Evolutionary conservation across 78 protist genomes (phyloP).

Genomic region (Dictyostelium purpureum): DNA sequence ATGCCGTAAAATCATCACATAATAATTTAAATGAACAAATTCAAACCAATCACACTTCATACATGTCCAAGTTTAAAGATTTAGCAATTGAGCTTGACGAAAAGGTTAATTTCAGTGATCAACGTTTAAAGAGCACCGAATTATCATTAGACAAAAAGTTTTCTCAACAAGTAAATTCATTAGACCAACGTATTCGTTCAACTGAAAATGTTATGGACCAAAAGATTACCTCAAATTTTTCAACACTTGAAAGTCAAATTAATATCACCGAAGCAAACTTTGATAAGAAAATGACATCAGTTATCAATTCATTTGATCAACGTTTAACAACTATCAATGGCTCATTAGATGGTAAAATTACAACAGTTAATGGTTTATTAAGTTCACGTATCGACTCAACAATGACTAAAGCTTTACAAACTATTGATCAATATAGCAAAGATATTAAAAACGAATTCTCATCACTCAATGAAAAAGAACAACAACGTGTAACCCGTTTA

Average conservation of each 20-base stretch:
- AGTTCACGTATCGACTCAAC: constrained; percentile 35
- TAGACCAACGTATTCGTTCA: constrained; percentile 10
- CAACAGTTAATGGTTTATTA: background rate
- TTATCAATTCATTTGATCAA: constrained; percentile 22
- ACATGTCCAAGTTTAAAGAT: constrained; percentile 13
- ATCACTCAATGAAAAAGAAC: constrained; percentile 6
- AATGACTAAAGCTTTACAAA: constrained; percentile 9
- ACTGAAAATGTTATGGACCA: constrained; percentile 4
- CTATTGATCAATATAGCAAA: constrained; percentile 8
- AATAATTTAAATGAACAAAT: constrained; percentile 14
- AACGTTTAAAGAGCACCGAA: constrained; percentile 14
- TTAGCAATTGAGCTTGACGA: background rate
- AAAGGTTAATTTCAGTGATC: background rate
- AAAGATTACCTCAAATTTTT: background rate
- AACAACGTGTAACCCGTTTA: constrained; percentile 1
- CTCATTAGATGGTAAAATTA: constrained; percentile 19
- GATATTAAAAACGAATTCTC: constrained; percentile 16
- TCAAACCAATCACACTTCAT: constrained; percentile 22
- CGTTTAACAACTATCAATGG: background rate
- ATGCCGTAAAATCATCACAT: background rate
- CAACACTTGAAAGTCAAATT: constrained; percentile 22
- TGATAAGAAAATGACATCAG: constrained; percentile 23
- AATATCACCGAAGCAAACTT: background rate
- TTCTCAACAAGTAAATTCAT: background rate
- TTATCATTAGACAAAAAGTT: constrained; percentile 30